These are phyloP conservation scores for Misopates orontium DNA, from an alignment of 257 asterid species.

Conservation along the genomic window DNA sequence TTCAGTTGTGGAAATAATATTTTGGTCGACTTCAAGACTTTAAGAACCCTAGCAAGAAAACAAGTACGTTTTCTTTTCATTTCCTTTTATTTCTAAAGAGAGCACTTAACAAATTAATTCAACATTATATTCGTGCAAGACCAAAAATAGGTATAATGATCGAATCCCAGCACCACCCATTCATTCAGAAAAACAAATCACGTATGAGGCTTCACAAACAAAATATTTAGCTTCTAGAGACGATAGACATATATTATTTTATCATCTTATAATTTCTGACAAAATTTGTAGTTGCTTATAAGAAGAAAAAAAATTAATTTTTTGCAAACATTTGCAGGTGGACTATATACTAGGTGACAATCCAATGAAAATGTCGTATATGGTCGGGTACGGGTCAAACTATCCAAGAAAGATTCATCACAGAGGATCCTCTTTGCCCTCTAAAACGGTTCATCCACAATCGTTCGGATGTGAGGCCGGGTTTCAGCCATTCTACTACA, in stretches of 20 bases:
- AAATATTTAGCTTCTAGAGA: too few relatives aligned
- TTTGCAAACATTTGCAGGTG: constrained; percentile 40
- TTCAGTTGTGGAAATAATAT: constrained; percentile 59
- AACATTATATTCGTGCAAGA: too few relatives aligned
- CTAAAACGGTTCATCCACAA: constrained; percentile 44
- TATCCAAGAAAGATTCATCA: constrained; percentile 78
- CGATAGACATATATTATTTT: too few relatives aligned
- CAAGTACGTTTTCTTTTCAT: constrained; percentile 40
- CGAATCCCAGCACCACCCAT: too few relatives aligned
- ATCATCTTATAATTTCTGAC: too few relatives aligned
- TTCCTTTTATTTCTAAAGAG: too few relatives aligned
- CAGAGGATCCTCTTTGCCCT: constrained; percentile 80
- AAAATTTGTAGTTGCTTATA: too few relatives aligned
- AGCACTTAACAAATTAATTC: neutral
- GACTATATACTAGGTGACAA: constrained; percentile 81
- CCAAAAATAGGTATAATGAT: too few relatives aligned
- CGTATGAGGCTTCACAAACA: too few relatives aligned
- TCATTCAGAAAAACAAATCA: too few relatives aligned
- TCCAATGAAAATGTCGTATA: constrained; percentile 79
- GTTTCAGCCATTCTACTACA: constrained; percentile 55
- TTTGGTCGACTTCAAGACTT: constrained; percentile 36
- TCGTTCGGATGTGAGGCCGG: constrained; percentile 68
- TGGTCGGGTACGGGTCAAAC: constrained; percentile 76
- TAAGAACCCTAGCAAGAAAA: constrained; percentile 50
- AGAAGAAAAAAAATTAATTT: neutral